A percentile compares a stretch with the other conserved stretches of the same genome.
Conservation (phyloP, 257 asterid genomes). For the Capsicum baccatum region DNA sequence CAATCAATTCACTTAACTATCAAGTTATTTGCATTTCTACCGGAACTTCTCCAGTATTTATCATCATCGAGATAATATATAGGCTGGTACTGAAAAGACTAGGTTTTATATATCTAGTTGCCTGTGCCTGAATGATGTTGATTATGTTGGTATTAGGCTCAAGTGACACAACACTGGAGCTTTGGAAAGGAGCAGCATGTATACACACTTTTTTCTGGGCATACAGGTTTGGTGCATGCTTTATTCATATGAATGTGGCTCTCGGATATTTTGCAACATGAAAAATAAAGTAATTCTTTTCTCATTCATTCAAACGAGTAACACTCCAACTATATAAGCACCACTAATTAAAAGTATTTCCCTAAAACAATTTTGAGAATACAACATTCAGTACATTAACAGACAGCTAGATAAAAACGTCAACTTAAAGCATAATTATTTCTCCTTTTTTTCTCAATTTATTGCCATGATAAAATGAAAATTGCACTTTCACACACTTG, state of each 20-base stretch:
- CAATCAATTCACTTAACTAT: background rate
- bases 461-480: background rate
- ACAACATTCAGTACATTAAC: background rate
- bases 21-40: background rate
- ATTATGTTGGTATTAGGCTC: conserved; percentile 69
- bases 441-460: background rate
- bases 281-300: background rate
- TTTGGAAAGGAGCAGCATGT: conserved; percentile 90
- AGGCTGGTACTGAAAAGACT: background rate
- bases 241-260: background rate
- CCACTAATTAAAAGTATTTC: background rate
- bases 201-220: conserved; percentile 72
- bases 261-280: background rate
- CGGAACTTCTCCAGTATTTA: conserved; percentile 13
- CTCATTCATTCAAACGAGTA: background rate
- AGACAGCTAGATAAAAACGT: background rate
- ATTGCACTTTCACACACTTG: background rate
- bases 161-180: conserved; percentile 87
- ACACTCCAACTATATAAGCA: background rate
- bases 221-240: conserved; percentile 64
- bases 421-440: background rate
- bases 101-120: background rate
- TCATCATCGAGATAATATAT: background rate
- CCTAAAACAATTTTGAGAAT: background rate
- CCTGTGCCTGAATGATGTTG: background rate